Evolutionary conservation across 1,284 basidiomycete species (phyloP).

Genomic region (Marasmius tenuissimus): DNA sequence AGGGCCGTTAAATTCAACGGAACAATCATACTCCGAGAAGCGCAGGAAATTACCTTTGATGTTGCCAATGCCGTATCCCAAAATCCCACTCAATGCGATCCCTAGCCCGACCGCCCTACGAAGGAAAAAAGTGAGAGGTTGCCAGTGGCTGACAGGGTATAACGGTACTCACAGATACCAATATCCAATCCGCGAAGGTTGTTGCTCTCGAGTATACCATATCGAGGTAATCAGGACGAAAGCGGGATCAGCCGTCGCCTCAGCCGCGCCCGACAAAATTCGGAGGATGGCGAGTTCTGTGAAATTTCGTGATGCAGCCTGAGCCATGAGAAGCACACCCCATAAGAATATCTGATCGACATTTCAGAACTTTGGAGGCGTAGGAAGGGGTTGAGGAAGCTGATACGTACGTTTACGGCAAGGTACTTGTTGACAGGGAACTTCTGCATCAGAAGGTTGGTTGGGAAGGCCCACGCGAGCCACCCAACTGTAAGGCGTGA

Average conservation of each 20-base stretch:
- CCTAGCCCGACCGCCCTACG: conserved; percentile 26
- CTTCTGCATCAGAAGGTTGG: conserved; percentile 45
- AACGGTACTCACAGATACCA: conserved; percentile 28
- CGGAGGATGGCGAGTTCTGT: conserved; percentile 38
- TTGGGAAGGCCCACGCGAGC: conserved; percentile 45
- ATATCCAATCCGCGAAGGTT: conserved; percentile 35
- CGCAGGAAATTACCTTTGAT: conserved; percentile 4
- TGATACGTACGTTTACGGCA: conserved; percentile 29
- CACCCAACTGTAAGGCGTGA: conserved; percentile 31
- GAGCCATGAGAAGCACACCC: conserved; percentile 42
- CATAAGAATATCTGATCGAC: conserved; percentile 38
- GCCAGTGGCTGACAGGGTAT: background rate
- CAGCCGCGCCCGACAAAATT: conserved; percentile 41
- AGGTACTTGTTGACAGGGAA: conserved; percentile 44
- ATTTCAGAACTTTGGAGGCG: background rate
- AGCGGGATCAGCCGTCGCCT: conserved; percentile 32
- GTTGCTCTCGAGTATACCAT: conserved; percentile 43
- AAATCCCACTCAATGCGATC: conserved; percentile 25
- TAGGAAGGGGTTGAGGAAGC: background rate
- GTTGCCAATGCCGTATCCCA: conserved; percentile 28
- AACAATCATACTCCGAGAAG: background rate
- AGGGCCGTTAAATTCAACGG: background rate
- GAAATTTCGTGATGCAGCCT: conserved; percentile 42
- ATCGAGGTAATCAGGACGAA: conserved; percentile 36
- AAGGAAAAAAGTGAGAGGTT: background rate